Evolutionary conservation across 129 eudicot species (phyloP), one percentile per base, ranked within the genome.

Genomic region (Artemisia argyi): DNA sequence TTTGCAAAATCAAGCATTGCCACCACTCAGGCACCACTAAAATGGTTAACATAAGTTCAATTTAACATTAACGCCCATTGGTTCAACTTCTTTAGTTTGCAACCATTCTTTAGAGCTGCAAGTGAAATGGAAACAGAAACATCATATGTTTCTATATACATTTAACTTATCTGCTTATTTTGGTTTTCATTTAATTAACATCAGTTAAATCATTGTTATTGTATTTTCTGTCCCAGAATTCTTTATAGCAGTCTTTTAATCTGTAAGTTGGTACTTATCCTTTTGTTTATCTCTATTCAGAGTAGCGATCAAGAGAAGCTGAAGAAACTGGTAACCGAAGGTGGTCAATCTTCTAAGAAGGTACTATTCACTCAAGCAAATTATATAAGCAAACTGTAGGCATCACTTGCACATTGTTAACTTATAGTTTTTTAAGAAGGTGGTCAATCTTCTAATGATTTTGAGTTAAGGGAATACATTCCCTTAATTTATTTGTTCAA

Each of bases 291-390:
- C 71, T 63, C 49, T 64, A 52, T 67, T 63, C 85, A 94, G 98
- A 72, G 62, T 47, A 63, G 53, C 50, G 98, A 94, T 81, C 90
- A 90, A 82, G 96, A 88, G 19, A 79, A 83, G 60, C 24, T 94
- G 76, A 84, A 82, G 87, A 75, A 76, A 73, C 75, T 90, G 75
- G 46, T 80, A 44, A 57, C 64, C 2, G 77, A 76, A 71, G 58
- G 53, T 15, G 76, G 48, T 35, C 85, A 79, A 58, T 52, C 79
- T 53, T 63, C 73, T 14, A 67, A 65, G 46, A 75, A 84, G 94
- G 97, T 86, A 68, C 69, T 26, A 1, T 52, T 18, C 6, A 39
- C 46, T 61, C 15, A 39, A 51, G 55, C 54, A 54, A 61, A 49
- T 53, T 63, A n/a, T 65, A n/a, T 26, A n/a, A 15, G 65, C 61